Evolutionary conservation across 192 early-diverging fungal species (phyloP).

Genomic region (Gaertneriomyces sp.): DNA sequence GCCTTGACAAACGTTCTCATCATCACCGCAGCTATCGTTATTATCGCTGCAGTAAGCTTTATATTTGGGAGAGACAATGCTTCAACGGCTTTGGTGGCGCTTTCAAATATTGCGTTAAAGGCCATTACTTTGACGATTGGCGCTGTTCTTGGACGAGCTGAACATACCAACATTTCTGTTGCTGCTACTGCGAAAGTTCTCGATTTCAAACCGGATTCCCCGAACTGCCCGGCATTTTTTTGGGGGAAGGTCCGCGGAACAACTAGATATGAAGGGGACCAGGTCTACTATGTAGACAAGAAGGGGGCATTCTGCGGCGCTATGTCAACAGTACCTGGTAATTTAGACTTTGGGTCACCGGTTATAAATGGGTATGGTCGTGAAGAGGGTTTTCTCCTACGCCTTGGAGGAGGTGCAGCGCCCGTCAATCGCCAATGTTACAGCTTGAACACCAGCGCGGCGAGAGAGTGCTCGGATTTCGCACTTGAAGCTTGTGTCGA

Average conservation of each 20-base stretch:
- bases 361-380: not conserved
- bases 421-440: constrained; percentile 18
- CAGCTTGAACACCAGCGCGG: constrained; percentile 8
- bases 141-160: constrained; percentile 12
- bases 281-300: constrained; percentile 24
- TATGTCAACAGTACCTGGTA: not conserved
- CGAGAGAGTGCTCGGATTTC: constrained; percentile 14
- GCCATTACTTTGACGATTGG: constrained; percentile 15
- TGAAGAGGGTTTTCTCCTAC: not conserved
- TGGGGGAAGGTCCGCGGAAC: not conserved
- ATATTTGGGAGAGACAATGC: constrained; percentile 23
- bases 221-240: constrained; percentile 11
- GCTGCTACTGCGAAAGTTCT: constrained; percentile 3
- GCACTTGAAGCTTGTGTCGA: constrained; percentile 4
- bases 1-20: constrained; percentile 29
- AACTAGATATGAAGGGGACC: constrained; percentile 19
- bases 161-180: constrained; percentile 8
- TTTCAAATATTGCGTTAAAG: constrained; percentile 13
- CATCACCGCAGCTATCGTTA: constrained; percentile 21
- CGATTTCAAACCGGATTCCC: constrained; percentile 6
- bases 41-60: constrained; percentile 26
- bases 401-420: constrained; percentile 19
- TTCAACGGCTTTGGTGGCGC: not conserved
- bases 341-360: constrained; percentile 6
- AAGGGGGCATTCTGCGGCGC: constrained; percentile 25